Percentiles rank a stretch among this genome's conserved stretches.
These are phyloP conservation scores for Amylostereum chailletii DNA, from an alignment of 1,284 basidiomycete species.

Conservation along the genomic window DNA sequence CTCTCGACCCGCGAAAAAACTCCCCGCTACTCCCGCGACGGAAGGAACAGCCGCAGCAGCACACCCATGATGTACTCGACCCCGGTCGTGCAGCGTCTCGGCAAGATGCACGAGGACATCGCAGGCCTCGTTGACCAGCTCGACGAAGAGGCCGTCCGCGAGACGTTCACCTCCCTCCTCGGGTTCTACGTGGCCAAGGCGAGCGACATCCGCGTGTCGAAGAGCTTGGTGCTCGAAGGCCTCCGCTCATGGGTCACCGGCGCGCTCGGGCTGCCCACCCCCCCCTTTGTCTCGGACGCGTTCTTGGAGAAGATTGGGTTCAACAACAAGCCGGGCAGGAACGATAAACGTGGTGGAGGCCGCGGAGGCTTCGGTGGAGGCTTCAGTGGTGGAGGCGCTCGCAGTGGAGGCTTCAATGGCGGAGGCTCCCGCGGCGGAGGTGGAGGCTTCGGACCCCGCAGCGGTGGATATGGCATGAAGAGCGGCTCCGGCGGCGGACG, in stretches of 20 bases:
- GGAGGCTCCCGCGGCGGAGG: not conserved
- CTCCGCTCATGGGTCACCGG: constrained; percentile 59
- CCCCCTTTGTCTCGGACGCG: constrained; percentile 39
- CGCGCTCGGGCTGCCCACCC: constrained; percentile 37
- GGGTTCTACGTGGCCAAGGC: constrained; percentile 69
- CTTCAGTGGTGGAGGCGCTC: not conserved
- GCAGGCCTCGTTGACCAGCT: constrained; percentile 25
- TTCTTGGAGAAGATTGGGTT: constrained; percentile 37
- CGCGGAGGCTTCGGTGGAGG: not conserved
- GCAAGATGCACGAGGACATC: constrained; percentile 23
- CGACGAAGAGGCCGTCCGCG: constrained; percentile 48
- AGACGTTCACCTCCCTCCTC: constrained; percentile 64
- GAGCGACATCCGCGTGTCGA: constrained; percentile 39
- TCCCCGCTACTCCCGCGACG: not conserved
- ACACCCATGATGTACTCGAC: not conserved
- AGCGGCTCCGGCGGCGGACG: no score
- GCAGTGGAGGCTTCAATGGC: constrained; percentile 2
- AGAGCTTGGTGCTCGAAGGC: constrained; percentile 47
- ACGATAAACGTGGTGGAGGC: not conserved
- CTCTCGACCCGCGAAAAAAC: not conserved
- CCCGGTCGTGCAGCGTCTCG: constrained; percentile 20
- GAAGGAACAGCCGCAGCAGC: not conserved
- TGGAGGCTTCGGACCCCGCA: no score
- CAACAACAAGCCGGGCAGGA: not conserved
- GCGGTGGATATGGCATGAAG: no score